Percentiles rank a stretch among this genome's conserved stretches.
Conservation (phyloP, 371 early-diverging fungal species). For the Mucor irregularis region DNA sequence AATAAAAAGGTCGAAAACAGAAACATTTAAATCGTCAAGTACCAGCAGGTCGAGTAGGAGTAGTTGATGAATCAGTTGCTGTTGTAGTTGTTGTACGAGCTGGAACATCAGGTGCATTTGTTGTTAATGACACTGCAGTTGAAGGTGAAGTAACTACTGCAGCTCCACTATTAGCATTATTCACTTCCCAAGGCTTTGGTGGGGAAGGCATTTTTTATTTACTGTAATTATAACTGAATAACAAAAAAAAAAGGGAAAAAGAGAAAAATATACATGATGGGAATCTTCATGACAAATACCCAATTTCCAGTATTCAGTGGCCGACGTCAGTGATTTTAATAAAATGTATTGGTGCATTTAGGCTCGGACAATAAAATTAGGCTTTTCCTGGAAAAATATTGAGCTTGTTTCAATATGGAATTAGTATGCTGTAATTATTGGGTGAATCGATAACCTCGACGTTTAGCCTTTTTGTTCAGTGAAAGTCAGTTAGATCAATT, state of each 20-base stretch:
- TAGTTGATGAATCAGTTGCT: conserved; percentile 3
- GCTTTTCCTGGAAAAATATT: too few relatives aligned
- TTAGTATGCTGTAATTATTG: too few relatives aligned
- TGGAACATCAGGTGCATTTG: conserved; percentile 19
- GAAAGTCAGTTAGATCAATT: too few relatives aligned
- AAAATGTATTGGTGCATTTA: too few relatives aligned
- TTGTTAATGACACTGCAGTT: conserved; percentile 23
- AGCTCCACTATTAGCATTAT: conserved; percentile 14
- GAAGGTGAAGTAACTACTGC: conserved; percentile 20
- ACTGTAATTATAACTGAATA: neutral
- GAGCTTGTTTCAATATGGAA: too few relatives aligned
- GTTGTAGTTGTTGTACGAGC: conserved; percentile 11
- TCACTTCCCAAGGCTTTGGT: conserved; percentile 90
- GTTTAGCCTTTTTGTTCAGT: too few relatives aligned
- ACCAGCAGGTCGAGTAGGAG: conserved; percentile 28
- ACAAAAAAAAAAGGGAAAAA: neutral
- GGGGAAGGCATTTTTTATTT: conserved; percentile 61
- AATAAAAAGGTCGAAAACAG: neutral
- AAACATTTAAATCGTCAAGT: too few relatives aligned
- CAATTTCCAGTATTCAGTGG: conserved; percentile 3
- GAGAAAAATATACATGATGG: neutral
- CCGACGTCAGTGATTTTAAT: too few relatives aligned
- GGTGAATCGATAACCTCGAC: too few relatives aligned
- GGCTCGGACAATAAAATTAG: too few relatives aligned
- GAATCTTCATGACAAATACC: conserved; percentile 15